phyloP scores from a whole-genome alignment of 371 early-diverging fungal species.

The Sporodiniella umbellata region DNA sequence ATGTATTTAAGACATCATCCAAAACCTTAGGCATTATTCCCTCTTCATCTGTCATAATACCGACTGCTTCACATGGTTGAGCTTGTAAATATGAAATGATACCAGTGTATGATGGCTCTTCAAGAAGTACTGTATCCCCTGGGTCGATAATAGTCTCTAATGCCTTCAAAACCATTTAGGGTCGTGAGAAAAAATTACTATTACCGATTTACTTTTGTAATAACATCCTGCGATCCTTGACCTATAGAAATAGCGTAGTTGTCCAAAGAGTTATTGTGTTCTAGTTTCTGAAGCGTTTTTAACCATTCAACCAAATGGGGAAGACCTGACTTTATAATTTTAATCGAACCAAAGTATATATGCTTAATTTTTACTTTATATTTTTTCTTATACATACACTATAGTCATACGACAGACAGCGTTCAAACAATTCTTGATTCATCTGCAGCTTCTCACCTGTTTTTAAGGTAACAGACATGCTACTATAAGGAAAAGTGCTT shows the following conservation, averaged over 20 bases:
- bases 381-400: too few species aligned
- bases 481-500: slow-evolving; percentile 68
- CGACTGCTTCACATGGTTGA: slow-evolving; percentile 60
- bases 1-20: slow-evolving; percentile 43
- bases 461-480: slow-evolving; percentile 57
- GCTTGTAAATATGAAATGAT: slow-evolving; percentile 69
- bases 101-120: slow-evolving; percentile 77
- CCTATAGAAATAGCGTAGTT: slow-evolving; percentile 69
- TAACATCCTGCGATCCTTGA: slow-evolving; percentile 73
- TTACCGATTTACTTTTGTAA: slow-evolving; percentile 54
- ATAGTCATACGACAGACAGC: slow-evolving; percentile 53
- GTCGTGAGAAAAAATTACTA: not conserved
- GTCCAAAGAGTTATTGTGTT: slow-evolving; percentile 54
- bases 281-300: slow-evolving; percentile 54
- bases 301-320: slow-evolving; percentile 64
- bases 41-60: slow-evolving; percentile 51
- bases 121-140: slow-evolving; percentile 66
- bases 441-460: slow-evolving; percentile 53
- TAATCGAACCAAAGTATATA: too few species aligned
- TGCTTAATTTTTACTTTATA: too few species aligned
- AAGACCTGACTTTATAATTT: slow-evolving; percentile 67
- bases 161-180: slow-evolving; percentile 33
- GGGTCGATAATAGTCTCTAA: slow-evolving; percentile 67
- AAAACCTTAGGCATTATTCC: slow-evolving; percentile 54
- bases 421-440: slow-evolving; percentile 37